These are phyloP conservation scores for Bullera alba DNA, from an alignment of 768 basidiomycete species.

Conservation along the genomic window DNA sequence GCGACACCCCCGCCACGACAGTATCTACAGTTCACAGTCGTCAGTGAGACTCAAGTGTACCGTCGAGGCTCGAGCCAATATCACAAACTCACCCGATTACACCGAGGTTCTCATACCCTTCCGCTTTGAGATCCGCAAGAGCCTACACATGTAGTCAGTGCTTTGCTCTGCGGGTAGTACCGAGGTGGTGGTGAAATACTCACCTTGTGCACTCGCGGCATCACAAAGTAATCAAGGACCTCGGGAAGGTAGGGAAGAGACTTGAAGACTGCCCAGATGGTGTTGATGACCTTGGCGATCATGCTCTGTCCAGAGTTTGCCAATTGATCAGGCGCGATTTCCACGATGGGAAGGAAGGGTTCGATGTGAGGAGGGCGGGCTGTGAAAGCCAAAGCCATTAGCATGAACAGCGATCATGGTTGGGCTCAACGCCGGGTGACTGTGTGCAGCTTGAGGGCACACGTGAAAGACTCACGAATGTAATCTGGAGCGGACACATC, in stretches of 20 bases:
- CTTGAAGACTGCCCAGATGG: not conserved
- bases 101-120: not conserved
- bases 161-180: too few relatives aligned
- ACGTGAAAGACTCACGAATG: not conserved
- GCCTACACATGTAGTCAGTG: not conserved
- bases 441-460: too few relatives aligned
- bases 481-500: not conserved
- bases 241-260: not conserved
- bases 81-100: not conserved
- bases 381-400: too few relatives aligned
- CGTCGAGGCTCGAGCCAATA: not conserved
- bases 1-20: not conserved
- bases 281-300: not conserved
- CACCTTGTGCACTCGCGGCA: too few relatives aligned
- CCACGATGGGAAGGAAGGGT: not conserved
- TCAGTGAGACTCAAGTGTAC: not conserved
- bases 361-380: not conserved
- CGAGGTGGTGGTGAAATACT: too few relatives aligned
- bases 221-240: not conserved
- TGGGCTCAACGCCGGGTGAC: not conserved
- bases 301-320: not conserved
- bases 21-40: not conserved
- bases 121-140: not conserved
- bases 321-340: not conserved
- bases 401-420: too few relatives aligned